Percentiles rank a stretch among this genome's conserved stretches.
These are phyloP conservation scores for Kuraishia cidri DNA, from an alignment of 805 yeast genomes.

Conservation along the genomic window DNA sequence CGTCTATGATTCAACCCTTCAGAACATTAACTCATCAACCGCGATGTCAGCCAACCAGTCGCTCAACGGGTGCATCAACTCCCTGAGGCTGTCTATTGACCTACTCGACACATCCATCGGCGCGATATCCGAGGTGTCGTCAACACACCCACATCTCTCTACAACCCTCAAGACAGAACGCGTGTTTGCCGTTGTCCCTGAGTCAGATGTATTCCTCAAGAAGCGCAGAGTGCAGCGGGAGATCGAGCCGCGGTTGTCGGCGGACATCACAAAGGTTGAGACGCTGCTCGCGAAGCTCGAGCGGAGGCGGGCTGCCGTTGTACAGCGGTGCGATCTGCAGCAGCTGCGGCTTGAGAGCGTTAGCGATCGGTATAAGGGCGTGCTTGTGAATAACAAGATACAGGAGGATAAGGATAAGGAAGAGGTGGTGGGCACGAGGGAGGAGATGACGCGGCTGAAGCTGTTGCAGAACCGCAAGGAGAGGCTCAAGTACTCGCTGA, in stretches of 20 bases:
- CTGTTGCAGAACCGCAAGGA: slow-evolving; percentile 26
- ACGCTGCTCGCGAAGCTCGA: slow-evolving; percentile 18
- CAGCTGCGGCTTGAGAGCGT: slow-evolving; percentile 16
- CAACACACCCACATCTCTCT: slow-evolving; percentile 22
- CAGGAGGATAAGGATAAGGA: not conserved
- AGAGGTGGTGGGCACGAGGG: not conserved
- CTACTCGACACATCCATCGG: slow-evolving; percentile 21
- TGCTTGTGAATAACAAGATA: not conserved
- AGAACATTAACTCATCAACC: too few species aligned
- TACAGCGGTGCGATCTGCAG: slow-evolving; percentile 23
- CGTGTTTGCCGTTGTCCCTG: slow-evolving; percentile 32
- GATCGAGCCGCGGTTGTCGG: slow-evolving; percentile 24
- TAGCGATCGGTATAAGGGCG: slow-evolving; percentile 6
- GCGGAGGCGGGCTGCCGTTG: slow-evolving; percentile 17
- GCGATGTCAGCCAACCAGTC: slow-evolving; percentile 1
- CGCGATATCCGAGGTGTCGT: slow-evolving; percentile 20
- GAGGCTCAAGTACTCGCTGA: slow-evolving; percentile 25
- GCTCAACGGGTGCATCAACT: slow-evolving; percentile 11
- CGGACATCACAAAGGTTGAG: slow-evolving; percentile 14
- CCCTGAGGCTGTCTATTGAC: slow-evolving; percentile 20
- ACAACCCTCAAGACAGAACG: slow-evolving; percentile 24
- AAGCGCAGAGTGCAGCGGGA: slow-evolving; percentile 19
- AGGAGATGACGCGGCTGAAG: slow-evolving; percentile 10
- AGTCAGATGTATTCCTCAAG: slow-evolving; percentile 26
- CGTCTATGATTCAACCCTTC: too few species aligned